Base-by-base conservation (phyloP, 2,329 filamentous ascomycete genomes). In the Xylaria arbuscula region DNA sequence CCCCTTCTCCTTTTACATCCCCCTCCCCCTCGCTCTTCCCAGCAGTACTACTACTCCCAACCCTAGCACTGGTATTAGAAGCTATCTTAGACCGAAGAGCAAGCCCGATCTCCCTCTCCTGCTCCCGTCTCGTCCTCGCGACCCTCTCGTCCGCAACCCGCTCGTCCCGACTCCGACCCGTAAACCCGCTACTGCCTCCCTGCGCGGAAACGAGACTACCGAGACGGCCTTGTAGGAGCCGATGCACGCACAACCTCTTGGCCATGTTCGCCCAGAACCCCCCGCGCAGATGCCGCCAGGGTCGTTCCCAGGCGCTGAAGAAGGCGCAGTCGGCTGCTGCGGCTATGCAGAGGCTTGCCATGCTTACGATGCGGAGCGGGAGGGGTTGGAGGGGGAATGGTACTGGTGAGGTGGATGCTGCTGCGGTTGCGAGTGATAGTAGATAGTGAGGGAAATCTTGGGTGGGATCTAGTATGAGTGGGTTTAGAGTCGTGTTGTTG, bases 231-330 rank as follows among this genome's bases (percentile, higher is more conserved):
- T 28, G 28, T 5, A 67, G 64, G 66, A 60, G 57, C 28, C 64
- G 13, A 10, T 62, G 40, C 4, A 72, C 2, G n/a, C 72, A 67
- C 53, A 80, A 54, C 59, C 73, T 64, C 62, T 72, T 62, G 28
- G 65, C 73, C 51, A 81, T 64, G 8, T 70, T 64, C 40, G 72
- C 74, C 76, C 78, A 79, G 66, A 81, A 79, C 2, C 76, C 75
- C 63, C 74, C 77, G 13, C 70, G 75, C 57, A 88, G 85, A 65
- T 89, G 83, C 53, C 82, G 81, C 92, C 92, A 94, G 0, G 92
- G 92, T 76, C 88, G 88, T 78, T 95, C 92, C 53, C 91, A 86
- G 36, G 87, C 81, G 36, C 85, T 86, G 78, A 94, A 94, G 24
- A 94, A 84, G 64, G 86, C 78, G 68, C 89, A 89, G 75, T 94